A percentile compares a stretch with the other conserved stretches of the same genome.
Evolutionary conservation across 257 asterid species (phyloP).

Genomic region (Catharanthus roseus): DNA sequence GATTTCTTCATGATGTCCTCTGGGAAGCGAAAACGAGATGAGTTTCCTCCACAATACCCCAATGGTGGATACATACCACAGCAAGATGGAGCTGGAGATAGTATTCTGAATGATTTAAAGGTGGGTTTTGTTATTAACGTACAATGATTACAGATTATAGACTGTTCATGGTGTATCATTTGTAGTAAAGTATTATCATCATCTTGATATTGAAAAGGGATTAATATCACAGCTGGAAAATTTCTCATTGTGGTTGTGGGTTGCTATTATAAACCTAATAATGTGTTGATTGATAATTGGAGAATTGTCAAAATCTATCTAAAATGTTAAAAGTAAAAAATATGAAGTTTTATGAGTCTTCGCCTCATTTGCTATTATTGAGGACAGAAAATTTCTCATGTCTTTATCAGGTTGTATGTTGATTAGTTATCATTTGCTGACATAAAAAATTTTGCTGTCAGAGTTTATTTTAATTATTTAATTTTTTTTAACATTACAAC

Average conservation of each 20-base stretch:
- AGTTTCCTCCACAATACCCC: constrained; percentile 52
- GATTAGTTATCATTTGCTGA: neutral
- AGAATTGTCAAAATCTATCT: neutral
- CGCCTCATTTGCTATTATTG: neutral
- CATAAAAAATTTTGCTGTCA: too few species aligned
- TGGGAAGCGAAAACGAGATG: constrained; percentile 91
- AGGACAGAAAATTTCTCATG: neutral
- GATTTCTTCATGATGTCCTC: constrained; percentile 62
- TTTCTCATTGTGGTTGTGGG: neutral
- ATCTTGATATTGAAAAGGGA: neutral
- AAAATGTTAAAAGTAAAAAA: neutral
- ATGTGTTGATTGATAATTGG: neutral
- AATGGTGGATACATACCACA: constrained; percentile 88
- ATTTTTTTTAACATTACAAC: neutral
- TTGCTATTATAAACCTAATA: neutral
- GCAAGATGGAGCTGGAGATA: constrained; percentile 89
- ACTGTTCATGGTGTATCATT: neutral
- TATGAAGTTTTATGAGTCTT: neutral
- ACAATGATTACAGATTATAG: neutral
- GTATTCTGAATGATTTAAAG: constrained; percentile 43
- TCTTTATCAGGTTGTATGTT: neutral
- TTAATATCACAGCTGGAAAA: neutral
- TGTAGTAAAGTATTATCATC: constrained; percentile 1
- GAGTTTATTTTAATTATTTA: too few species aligned
- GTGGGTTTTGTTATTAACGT: constrained; percentile 23